Evolutionary conservation across 495 filamentous ascomycete genomes (phyloP).

Genomic region (Trichocladium uniseriatum): DNA sequence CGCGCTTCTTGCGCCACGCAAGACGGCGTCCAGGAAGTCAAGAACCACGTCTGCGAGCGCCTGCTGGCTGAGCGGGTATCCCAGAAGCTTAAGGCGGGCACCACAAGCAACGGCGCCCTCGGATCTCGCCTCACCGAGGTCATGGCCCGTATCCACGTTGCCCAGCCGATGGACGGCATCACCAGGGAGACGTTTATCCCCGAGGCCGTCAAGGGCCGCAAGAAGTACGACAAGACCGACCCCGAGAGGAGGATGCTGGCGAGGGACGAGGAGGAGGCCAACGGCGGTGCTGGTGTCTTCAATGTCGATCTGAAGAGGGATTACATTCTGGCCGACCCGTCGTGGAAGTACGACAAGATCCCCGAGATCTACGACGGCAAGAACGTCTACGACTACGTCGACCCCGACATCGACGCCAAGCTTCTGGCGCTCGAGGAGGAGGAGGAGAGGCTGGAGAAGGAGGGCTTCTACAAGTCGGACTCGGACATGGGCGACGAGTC

Average conservation of each 20-base stretch:
- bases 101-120: slow-evolving; percentile 58
- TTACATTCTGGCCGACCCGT: slow-evolving; percentile 71
- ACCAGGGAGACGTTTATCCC: slow-evolving; percentile 79
- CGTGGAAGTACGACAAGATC: slow-evolving; percentile 94
- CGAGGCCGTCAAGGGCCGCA: slow-evolving; percentile 65
- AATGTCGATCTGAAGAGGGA: slow-evolving; percentile 82
- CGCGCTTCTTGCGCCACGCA: slow-evolving; percentile 90
- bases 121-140: slow-evolving; percentile 79
- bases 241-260: slow-evolving; percentile 69
- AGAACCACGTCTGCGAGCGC: slow-evolving; percentile 88
- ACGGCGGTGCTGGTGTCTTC: slow-evolving; percentile 91
- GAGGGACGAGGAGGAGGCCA: slow-evolving; percentile 82
- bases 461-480: slow-evolving; percentile 64
- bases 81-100: slow-evolving; percentile 88
- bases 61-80: slow-evolving; percentile 86
- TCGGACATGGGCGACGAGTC: slow-evolving; percentile 69
- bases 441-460: slow-evolving; percentile 78
- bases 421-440: slow-evolving; percentile 86
- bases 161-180: slow-evolving; percentile 74
- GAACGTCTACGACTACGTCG: slow-evolving; percentile 94
- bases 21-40: slow-evolving; percentile 87
- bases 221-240: slow-evolving; percentile 85
- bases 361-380: slow-evolving; percentile 84
- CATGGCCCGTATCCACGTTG: slow-evolving; percentile 89
- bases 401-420: slow-evolving; percentile 91